Percentiles rank a stretch among this genome's conserved stretches.
phyloP scores from a whole-genome alignment of 306 rosid species.

The Acacia crassicarpa region DNA sequence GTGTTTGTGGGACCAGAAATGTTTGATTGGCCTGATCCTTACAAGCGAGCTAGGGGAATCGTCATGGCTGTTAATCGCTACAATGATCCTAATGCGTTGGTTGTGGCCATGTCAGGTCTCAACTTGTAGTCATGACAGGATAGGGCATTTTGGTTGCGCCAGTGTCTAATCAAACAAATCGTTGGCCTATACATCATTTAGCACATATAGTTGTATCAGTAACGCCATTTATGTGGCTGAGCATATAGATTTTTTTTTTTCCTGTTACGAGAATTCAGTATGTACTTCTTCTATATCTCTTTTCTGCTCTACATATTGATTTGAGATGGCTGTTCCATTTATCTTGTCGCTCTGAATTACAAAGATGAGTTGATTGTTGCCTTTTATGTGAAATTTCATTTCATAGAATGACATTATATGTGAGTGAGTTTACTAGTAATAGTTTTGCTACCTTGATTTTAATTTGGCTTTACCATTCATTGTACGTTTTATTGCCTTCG shows the following conservation, averaged over 20 bases:
- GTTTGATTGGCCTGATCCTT: conserved; percentile 52
- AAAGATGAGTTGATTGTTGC: neutral
- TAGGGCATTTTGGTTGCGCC: conserved; percentile 26
- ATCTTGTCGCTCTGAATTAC: neutral
- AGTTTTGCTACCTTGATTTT: neutral
- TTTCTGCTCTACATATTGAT: neutral
- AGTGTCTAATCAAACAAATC: neutral
- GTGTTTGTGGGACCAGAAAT: conserved; percentile 60
- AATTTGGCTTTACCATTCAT: conserved; percentile 6
- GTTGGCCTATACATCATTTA: no score
- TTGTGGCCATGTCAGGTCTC: no score
- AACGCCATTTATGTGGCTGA: neutral
- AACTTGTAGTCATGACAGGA: no score
- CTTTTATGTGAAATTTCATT: neutral
- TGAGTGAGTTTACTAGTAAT: neutral
- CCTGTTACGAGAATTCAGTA: neutral
- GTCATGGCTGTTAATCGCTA: no score
- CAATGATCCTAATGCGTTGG: no score
- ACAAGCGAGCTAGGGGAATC: conserved; percentile 32
- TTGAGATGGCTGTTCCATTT: conserved; percentile 12
- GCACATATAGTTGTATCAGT: neutral
- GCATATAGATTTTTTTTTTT: conserved; percentile 7
- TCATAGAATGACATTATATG: neutral
- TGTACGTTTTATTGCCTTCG: neutral
- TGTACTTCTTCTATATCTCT: neutral